Conservation (phyloP, 352 stramenopile species). For the Globisporangium emineosum region DNA sequence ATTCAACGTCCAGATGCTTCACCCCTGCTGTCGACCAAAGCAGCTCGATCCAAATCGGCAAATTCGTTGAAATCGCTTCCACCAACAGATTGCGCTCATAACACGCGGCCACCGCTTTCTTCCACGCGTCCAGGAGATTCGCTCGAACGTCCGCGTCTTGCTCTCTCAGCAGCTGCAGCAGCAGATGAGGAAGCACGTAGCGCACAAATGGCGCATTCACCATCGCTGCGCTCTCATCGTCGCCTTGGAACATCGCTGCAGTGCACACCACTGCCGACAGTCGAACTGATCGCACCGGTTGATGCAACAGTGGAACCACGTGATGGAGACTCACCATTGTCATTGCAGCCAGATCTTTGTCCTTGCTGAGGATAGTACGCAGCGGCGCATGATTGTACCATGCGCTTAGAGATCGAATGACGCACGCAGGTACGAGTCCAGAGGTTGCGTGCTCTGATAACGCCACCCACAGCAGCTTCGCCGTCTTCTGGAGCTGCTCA, state of each 20-base stretch:
- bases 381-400: slow-evolving; percentile 37
- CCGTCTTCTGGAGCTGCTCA: slow-evolving; percentile 21
- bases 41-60: slow-evolving; percentile 42
- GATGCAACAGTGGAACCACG: slow-evolving; percentile 55
- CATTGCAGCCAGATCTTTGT: slow-evolving; percentile 19
- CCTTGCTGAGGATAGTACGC: slow-evolving; percentile 22
- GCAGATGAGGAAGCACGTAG: slow-evolving; percentile 47
- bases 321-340: slow-evolving; percentile 34
- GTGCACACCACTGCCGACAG: slow-evolving; percentile 44
- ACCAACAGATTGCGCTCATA: slow-evolving; percentile 24
- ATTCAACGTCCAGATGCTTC: slow-evolving; percentile 24
- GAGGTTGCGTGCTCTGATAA: slow-evolving; percentile 23
- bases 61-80: slow-evolving; percentile 13
- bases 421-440: slow-evolving; percentile 32
- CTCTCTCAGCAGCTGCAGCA: slow-evolving; percentile 64
- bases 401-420: slow-evolving; percentile 31
- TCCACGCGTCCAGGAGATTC: slow-evolving; percentile 40
- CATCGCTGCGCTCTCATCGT: not conserved
- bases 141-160: slow-evolving; percentile 24
- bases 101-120: slow-evolving; percentile 28
- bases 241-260: slow-evolving; percentile 33
- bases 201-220: slow-evolving; percentile 11
- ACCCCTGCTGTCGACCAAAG: slow-evolving; percentile 49
- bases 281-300: slow-evolving; percentile 42
- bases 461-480: slow-evolving; percentile 40